Conservation (phyloP, 495 filamentous ascomycete species). For the Podospora fimiseda region DNA sequence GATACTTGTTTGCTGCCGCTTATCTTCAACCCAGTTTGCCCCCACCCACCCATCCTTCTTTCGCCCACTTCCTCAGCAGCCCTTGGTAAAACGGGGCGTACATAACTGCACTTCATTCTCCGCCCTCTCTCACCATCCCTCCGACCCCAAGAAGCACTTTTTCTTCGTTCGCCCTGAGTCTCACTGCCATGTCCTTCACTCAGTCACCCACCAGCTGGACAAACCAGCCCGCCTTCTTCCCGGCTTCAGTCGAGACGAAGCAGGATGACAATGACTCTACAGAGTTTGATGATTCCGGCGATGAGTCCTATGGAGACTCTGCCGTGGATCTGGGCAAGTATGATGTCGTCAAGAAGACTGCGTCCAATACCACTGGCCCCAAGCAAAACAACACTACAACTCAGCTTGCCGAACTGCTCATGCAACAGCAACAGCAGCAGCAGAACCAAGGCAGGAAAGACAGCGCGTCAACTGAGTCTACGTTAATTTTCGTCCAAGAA, state of each 20-base stretch:
- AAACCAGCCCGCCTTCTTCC: not conserved
- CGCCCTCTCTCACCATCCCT: not conserved
- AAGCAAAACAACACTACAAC: not conserved
- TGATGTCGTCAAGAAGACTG: not conserved
- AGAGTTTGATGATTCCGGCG: slow-evolving; percentile 7
- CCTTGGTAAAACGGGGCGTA: not conserved
- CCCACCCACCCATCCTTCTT: no score
- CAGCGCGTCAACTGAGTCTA: not conserved
- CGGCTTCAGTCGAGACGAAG: not conserved
- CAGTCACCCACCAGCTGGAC: not conserved
- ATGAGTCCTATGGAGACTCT: slow-evolving; percentile 3
- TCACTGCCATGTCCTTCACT: not conserved
- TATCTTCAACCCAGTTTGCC: no score
- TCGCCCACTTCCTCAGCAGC: no score
- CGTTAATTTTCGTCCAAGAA: slow-evolving; percentile 11
- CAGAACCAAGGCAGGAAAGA: not conserved
- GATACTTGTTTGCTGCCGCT: not conserved
- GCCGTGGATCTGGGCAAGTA: not conserved
- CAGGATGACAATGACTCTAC: not conserved
- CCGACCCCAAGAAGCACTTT: not conserved
- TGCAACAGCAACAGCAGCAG: not conserved
- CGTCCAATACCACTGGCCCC: not conserved
- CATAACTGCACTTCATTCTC: not conserved
- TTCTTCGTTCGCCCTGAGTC: not conserved
- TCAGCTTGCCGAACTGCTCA: not conserved